These are phyloP conservation scores for Boletus subcaerulescens DNA, from an alignment of 768 basidiomycete genomes.

Conservation along the genomic window DNA sequence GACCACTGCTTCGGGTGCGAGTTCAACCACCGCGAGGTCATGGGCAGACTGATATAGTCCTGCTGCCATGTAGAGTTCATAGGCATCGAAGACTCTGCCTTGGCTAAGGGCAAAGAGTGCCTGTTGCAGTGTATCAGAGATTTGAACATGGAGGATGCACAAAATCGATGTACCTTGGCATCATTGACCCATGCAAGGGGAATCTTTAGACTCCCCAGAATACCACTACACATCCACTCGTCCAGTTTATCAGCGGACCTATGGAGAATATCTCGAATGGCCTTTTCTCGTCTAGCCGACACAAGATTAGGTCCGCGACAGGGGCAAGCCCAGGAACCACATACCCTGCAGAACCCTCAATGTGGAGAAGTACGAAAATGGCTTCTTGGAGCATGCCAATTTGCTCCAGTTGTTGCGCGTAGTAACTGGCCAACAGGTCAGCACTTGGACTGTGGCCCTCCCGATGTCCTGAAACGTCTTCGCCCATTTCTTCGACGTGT, in stretches of 20 bases:
- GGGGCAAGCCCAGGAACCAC: conserved; percentile 23
- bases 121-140: conserved; percentile 36
- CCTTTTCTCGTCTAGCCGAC: conserved; percentile 70
- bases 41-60: conserved; percentile 74
- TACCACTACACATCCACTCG: conserved; percentile 69
- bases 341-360: conserved; percentile 79
- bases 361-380: conserved; percentile 83
- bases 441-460: conserved; percentile 84
- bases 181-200: conserved; percentile 89
- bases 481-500: conserved; percentile 33
- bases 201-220: conserved; percentile 74
- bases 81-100: conserved; percentile 68
- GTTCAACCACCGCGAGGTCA: conserved; percentile 75
- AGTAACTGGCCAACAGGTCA: conserved; percentile 77
- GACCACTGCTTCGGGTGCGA: conserved; percentile 86
- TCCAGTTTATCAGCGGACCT: conserved; percentile 65
- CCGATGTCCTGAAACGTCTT: conserved; percentile 43
- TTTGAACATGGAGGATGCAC: background rate
- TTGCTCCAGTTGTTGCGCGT: conserved; percentile 84
- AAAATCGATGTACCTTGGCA: conserved; percentile 58
- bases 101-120: conserved; percentile 61
- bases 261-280: conserved; percentile 75
- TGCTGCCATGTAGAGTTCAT: conserved; percentile 71
- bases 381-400: conserved; percentile 82
- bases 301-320: conserved; percentile 5